Evolutionary conservation across 164 flowering plant genomes (phyloP).

Genomic region (Nymphaea thermarum): DNA sequence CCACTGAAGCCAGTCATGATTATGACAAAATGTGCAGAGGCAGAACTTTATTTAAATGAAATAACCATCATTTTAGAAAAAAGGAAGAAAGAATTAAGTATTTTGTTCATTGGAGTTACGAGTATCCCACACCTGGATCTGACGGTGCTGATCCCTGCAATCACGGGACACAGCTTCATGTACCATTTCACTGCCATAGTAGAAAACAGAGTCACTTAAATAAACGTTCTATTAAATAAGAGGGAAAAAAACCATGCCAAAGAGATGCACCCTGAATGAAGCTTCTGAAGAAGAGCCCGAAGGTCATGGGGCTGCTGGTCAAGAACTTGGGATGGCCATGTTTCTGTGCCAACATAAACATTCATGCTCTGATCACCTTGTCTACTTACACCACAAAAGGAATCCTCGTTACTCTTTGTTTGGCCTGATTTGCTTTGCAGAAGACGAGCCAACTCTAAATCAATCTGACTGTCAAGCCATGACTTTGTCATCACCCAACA

Average conservation of each 20-base stretch:
- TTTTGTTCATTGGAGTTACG: too few species aligned
- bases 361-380: conserved; percentile 24
- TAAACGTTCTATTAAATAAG: neutral
- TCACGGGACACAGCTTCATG: conserved; percentile 81
- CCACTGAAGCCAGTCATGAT: too few species aligned
- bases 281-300: conserved; percentile 87
- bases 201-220: conserved; percentile 2
- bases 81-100: too few species aligned
- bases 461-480: conserved; percentile 89
- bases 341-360: conserved; percentile 43
- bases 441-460: conserved; percentile 54
- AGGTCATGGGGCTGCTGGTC: conserved; percentile 78
- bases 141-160: conserved; percentile 96
- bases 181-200: conserved; percentile 53
- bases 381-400: conserved; percentile 40
- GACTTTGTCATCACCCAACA: conserved; percentile 99
- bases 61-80: too few species aligned
- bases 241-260: neutral
- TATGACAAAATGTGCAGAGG: too few species aligned
- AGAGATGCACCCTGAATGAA: conserved; percentile 64
- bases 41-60: too few species aligned
- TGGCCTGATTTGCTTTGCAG: conserved; percentile 49
- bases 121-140: conserved; percentile 51
- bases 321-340: conserved; percentile 83
- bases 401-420: conserved; percentile 44